Evolutionary conservation across 2,329 filamentous ascomycete genomes (phyloP), one percentile per base, ranked within the genome.

Genomic region (Fusarium siculi): DNA sequence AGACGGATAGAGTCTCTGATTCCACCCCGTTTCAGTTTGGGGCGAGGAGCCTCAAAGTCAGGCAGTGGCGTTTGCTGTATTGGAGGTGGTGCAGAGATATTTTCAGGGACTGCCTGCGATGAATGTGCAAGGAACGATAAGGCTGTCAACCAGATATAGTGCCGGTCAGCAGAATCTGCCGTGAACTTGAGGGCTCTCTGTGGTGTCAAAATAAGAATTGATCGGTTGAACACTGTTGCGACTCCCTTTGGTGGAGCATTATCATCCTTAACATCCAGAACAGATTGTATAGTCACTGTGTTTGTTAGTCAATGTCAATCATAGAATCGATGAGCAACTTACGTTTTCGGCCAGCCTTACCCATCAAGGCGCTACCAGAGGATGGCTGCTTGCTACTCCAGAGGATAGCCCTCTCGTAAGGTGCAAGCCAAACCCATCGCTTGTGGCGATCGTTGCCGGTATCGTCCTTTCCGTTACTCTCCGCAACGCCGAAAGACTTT

Each of bases 361-460:
- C 96, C 87, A 98, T 88, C 81, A 99, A 84, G 37, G 95, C 96
- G 77, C 90, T 93, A 37, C 95, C 95, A 76, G 92, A 94, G 15
- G 92, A 94, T 21, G 96, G 96, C 83, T 99, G 96, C 86, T 97
- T 98, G 87, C 93, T 97, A 82, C 96, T 98, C 96, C 96, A 99
- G 82, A 99, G 93, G 68, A 99, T 96, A 18, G 96, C 93, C 71
- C 95, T 89, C 83, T 99, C 96, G 79, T 99, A 98, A 6, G 96
- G 96, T 23, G 96, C 96, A 72, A 99, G 89, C 96, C 96, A 99
- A 4, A 99, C 96, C 96, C 96, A 99, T 81, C 96, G 89, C 84
- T 95, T 98, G 81, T 99, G 96, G 36, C 96, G 93, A 74, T 93
- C 91, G 72, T 90, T 91, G 82, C 93, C 91, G 71, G 87, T 92